A percentile compares a stretch with the other conserved stretches of the same genome.
Conservation (phyloP, 179 eudicot genomes). For the Pouteria campechiana region DNA sequence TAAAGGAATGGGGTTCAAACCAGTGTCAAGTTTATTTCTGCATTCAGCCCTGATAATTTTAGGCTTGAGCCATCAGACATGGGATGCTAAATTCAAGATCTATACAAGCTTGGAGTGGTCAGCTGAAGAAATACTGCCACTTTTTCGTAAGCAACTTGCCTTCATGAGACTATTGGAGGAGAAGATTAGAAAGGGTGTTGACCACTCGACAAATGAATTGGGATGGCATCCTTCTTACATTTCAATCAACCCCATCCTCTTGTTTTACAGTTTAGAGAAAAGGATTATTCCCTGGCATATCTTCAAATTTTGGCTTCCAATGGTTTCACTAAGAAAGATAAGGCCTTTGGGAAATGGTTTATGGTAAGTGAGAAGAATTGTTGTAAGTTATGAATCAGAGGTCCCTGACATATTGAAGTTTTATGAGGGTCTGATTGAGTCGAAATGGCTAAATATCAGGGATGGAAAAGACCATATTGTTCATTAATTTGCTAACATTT, state of each 20-base stretch:
- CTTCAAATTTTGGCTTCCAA: not conserved
- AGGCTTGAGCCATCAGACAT: not conserved
- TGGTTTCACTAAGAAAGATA: not conserved
- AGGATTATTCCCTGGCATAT: constrained; percentile 5
- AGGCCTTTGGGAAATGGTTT: too few species aligned
- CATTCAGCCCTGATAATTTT: not conserved
- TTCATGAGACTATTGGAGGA: constrained; percentile 1
- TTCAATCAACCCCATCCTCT: not conserved
- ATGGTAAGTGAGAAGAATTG: too few species aligned
- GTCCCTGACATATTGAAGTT: too few species aligned
- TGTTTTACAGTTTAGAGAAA: not conserved
- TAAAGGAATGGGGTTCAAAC: constrained; percentile 1
- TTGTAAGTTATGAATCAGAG: too few species aligned
- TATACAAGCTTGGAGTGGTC: constrained; percentile 3
- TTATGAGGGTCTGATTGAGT: too few species aligned
- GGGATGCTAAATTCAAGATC: not conserved
- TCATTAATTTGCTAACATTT: too few species aligned
- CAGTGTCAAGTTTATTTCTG: not conserved
- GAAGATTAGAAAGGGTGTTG: not conserved
- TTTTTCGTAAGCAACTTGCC: not conserved
- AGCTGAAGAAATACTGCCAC: not conserved
- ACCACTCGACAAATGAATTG: constrained; percentile 1
- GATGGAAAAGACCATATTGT: too few species aligned
- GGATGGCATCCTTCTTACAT: constrained; percentile 1
- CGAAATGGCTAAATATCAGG: too few species aligned